Evolutionary conservation across 2,329 filamentous ascomycete genomes (phyloP).

Genomic region (Pestalotiopsis sp.): DNA sequence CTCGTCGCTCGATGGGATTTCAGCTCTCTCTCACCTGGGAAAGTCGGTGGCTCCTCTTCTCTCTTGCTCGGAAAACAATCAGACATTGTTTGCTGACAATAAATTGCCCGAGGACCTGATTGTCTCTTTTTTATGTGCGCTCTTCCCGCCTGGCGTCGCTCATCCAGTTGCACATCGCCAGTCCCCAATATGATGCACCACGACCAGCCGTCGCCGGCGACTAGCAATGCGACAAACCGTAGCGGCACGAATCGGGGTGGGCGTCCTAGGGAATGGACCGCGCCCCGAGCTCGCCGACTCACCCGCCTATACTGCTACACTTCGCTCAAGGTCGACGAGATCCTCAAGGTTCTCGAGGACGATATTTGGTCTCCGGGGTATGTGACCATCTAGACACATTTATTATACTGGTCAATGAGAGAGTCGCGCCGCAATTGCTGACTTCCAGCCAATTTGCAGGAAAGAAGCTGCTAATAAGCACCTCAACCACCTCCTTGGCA

Average conservation of each 20-base stretch:
- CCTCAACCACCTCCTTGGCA: slow-evolving; percentile 57
- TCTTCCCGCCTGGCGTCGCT: not conserved
- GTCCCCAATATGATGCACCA: not conserved
- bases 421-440: slow-evolving; percentile 12
- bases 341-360: slow-evolving; percentile 50
- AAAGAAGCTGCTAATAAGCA: slow-evolving; percentile 63
- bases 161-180: not conserved
- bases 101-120: not conserved
- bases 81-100: not conserved
- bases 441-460: slow-evolving; percentile 33
- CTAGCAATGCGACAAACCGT: slow-evolving; percentile 22
- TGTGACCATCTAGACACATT: slow-evolving; percentile 18
- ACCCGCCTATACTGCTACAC: slow-evolving; percentile 61
- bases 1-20: not conserved
- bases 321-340: slow-evolving; percentile 52
- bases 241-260: slow-evolving; percentile 38
- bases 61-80: not conserved
- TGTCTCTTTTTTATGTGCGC: not conserved
- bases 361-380: slow-evolving; percentile 50
- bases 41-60: not conserved
- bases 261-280: slow-evolving; percentile 59
- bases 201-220: slow-evolving; percentile 10
- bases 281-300: slow-evolving; percentile 54
- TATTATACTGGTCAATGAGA: not conserved
- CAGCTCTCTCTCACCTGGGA: not conserved